Evolutionary conservation across 2,329 filamentous ascomycete genomes (phyloP).

Genomic region (Eutypella sp.): DNA sequence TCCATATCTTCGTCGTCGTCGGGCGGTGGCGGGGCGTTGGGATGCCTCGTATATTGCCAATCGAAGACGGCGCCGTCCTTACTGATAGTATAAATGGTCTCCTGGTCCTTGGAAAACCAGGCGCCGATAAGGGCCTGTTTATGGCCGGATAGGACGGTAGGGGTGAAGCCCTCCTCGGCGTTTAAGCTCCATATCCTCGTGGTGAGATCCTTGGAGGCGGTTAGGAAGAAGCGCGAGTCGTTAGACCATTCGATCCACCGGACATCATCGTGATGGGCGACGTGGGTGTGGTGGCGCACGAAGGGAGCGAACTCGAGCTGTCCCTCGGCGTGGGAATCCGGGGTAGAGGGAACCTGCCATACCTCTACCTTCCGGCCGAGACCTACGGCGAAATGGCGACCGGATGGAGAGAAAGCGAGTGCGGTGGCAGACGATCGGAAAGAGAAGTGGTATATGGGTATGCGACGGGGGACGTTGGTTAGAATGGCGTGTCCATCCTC

Average conservation of each 20-base stretch:
- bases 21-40: conserved; percentile 46
- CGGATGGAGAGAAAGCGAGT: conserved; percentile 85
- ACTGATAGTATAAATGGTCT: conserved; percentile 92
- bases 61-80: conserved; percentile 95
- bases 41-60: conserved; percentile 74
- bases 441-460: conserved; percentile 92
- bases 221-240: conserved; percentile 94
- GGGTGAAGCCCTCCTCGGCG: conserved; percentile 79
- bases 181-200: conserved; percentile 92
- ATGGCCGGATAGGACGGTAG: conserved; percentile 86
- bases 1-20: conserved; percentile 57
- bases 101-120: conserved; percentile 95
- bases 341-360: conserved; percentile 91
- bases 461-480: conserved; percentile 80
- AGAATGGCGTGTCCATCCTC: conserved; percentile 91
- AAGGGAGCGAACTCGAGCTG: conserved; percentile 95
- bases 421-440: conserved; percentile 79
- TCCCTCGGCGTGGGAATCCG: conserved; percentile 71
- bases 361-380: conserved; percentile 86
- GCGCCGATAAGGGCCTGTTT: conserved; percentile 85
- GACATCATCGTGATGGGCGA: conserved; percentile 83
- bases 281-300: conserved; percentile 78
- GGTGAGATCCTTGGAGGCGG: conserved; percentile 85
- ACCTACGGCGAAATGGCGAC: conserved; percentile 83
- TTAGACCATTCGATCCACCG: conserved; percentile 89